A percentile compares a stretch with the other conserved stretches of the same genome.
These are phyloP conservation scores for Zygoascus ofunaensis DNA, from an alignment of 805 yeast genomes.

Conservation along the genomic window DNA sequence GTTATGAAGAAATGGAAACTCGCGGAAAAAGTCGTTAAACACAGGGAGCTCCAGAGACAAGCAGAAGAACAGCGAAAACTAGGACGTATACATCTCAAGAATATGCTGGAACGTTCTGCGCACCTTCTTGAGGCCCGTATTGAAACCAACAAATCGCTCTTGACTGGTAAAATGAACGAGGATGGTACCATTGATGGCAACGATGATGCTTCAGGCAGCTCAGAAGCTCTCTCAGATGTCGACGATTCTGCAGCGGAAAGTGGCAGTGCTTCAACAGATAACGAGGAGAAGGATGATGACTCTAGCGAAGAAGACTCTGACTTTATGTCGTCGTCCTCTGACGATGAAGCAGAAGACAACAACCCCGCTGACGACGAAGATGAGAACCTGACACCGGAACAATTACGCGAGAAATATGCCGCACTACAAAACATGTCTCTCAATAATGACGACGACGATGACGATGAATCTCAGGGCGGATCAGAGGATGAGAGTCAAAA, in stretches of 20 bases:
- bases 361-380: conserved; percentile 31
- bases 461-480: conserved; percentile 25
- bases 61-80: conserved; percentile 71
- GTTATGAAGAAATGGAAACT: conserved; percentile 86
- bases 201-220: conserved; percentile 1
- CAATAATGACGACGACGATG: conserved; percentile 28
- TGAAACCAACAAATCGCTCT: conserved; percentile 22
- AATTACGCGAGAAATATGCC: conserved; percentile 49
- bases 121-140: conserved; percentile 81
- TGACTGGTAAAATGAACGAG: conserved; percentile 12
- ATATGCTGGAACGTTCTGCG: conserved; percentile 85
- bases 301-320: conserved; percentile 19
- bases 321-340: conserved; percentile 18
- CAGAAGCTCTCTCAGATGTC: background rate
- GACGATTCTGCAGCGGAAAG: background rate
- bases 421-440: conserved; percentile 29
- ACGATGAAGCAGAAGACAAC: conserved; percentile 16
- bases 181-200: conserved; percentile 10
- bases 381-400: conserved; percentile 44
- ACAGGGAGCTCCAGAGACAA: conserved; percentile 50
- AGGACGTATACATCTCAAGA: conserved; percentile 79
- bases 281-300: conserved; percentile 14
- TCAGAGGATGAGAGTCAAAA: conserved; percentile 28
- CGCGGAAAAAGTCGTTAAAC: conserved; percentile 70
- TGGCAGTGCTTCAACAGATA: too few species aligned